These are phyloP conservation scores for Flagelloscypha sp. DNA, from an alignment of 768 basidiomycete genomes.

Conservation along the genomic window DNA sequence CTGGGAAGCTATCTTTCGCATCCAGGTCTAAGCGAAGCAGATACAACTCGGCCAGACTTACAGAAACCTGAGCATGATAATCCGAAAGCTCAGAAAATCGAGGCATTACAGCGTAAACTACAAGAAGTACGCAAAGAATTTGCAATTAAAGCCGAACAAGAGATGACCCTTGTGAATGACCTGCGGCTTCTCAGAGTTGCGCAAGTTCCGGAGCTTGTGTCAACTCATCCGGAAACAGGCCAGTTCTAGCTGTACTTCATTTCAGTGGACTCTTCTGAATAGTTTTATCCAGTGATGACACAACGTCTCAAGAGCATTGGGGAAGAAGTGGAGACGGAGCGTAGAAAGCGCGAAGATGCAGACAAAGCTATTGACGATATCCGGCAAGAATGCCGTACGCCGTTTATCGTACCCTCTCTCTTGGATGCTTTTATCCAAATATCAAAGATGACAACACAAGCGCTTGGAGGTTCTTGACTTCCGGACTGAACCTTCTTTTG, in stretches of 20 bases:
- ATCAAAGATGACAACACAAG: constrained; percentile 34
- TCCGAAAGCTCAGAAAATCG: too few species aligned
- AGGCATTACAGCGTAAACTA: too few species aligned
- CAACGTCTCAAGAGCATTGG: constrained; percentile 22
- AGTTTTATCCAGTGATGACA: constrained; percentile 14
- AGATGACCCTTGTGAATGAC: constrained; percentile 18
- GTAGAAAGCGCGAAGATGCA: constrained; percentile 26
- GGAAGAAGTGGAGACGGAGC: constrained; percentile 28
- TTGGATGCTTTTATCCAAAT: constrained; percentile 45
- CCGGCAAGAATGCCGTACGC: constrained; percentile 38
- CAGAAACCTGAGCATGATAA: too few species aligned
- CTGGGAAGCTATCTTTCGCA: too few species aligned
- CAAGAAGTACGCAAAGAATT: constrained; percentile 21
- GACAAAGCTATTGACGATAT: constrained; percentile 40
- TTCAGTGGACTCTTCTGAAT: background rate
- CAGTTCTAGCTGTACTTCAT: background rate
- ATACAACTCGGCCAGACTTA: too few species aligned
- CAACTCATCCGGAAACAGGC: background rate
- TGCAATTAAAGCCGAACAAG: constrained; percentile 16
- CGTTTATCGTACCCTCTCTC: constrained; percentile 51
- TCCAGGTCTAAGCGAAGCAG: too few species aligned
- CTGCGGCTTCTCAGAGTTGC: constrained; percentile 15
- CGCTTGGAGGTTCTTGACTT: too few species aligned
- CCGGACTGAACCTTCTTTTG: too few species aligned
- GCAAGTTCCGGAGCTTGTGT: constrained; percentile 5